Evolutionary conservation across 768 basidiomycete genomes (phyloP).

Genomic region (Russula griseocarnosa): DNA sequence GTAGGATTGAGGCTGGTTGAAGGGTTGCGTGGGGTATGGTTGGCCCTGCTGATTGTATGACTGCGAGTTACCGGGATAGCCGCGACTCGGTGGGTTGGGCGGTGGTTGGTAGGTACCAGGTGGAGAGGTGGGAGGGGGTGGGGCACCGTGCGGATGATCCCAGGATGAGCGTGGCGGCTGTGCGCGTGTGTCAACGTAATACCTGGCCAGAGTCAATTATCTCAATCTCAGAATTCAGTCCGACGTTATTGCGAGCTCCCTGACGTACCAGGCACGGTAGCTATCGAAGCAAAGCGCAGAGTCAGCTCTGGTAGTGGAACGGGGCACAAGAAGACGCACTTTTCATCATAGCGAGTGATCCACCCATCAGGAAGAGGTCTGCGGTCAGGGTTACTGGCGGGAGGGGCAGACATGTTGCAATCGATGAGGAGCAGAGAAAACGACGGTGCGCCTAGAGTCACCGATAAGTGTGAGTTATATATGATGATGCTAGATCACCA

Average conservation of each 20-base stretch:
- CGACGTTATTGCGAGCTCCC: not conserved
- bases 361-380: slow-evolving; percentile 65
- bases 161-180: slow-evolving; percentile 63
- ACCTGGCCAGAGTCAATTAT: slow-evolving; percentile 45
- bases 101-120: slow-evolving; percentile 36
- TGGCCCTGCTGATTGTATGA: slow-evolving; percentile 30
- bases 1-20: slow-evolving; percentile 27
- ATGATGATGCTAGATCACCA: slow-evolving; percentile 22
- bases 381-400: slow-evolving; percentile 47
- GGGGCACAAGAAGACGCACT: slow-evolving; percentile 45
- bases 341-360: slow-evolving; percentile 61
- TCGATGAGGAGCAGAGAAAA: slow-evolving; percentile 32
- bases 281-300: slow-evolving; percentile 36
- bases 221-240: not conserved
- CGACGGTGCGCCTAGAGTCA: slow-evolving; percentile 16
- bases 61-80: not conserved
- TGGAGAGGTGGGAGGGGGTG: slow-evolving; percentile 38
- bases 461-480: slow-evolving; percentile 26
- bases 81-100: slow-evolving; percentile 43
- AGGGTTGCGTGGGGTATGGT: slow-evolving; percentile 23
- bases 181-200: slow-evolving; percentile 66
- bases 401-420: slow-evolving; percentile 42
- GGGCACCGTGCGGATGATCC: slow-evolving; percentile 60
- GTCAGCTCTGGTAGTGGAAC: slow-evolving; percentile 28
- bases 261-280: slow-evolving; percentile 60